phyloP scores from a whole-genome alignment of 768 basidiomycete species.

The Mycena galopus region DNA sequence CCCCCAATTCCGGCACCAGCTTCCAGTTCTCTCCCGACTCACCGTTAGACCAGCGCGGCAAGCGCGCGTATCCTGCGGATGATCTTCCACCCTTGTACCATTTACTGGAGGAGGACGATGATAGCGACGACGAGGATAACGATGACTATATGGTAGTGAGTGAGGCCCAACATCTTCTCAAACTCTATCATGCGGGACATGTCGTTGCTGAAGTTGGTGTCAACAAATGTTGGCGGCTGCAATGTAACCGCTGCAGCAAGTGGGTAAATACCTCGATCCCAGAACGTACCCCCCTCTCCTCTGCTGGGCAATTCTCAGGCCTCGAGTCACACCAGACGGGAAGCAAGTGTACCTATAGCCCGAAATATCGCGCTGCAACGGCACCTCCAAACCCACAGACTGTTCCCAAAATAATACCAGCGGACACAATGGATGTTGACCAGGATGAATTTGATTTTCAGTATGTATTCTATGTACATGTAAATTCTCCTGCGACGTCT shows the following conservation, averaged over 20 bases:
- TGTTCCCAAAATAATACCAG: neutral
- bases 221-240: slow-evolving; percentile 1
- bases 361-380: neutral
- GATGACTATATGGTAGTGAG: too few relatives aligned
- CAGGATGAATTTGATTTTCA: neutral
- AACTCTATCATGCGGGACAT: too few relatives aligned
- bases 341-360: neutral
- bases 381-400: neutral
- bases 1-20: neutral
- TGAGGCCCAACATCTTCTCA: too few relatives aligned
- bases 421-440: neutral
- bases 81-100: neutral
- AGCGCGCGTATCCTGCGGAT: neutral
- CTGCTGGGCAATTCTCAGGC: neutral
- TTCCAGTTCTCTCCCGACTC: neutral
- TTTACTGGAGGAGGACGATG: neutral
- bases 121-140: neutral
- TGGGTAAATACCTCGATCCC: neutral
- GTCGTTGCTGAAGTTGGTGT: too few relatives aligned
- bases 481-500: neutral
- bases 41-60: neutral
- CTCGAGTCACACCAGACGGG: slow-evolving; percentile 4
- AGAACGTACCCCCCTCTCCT: neutral
- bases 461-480: neutral
- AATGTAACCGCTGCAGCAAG: slow-evolving; percentile 3